Evolutionary conservation across 148 eudicot genomes (phyloP).

Genomic region (Spergularia bocconei): DNA sequence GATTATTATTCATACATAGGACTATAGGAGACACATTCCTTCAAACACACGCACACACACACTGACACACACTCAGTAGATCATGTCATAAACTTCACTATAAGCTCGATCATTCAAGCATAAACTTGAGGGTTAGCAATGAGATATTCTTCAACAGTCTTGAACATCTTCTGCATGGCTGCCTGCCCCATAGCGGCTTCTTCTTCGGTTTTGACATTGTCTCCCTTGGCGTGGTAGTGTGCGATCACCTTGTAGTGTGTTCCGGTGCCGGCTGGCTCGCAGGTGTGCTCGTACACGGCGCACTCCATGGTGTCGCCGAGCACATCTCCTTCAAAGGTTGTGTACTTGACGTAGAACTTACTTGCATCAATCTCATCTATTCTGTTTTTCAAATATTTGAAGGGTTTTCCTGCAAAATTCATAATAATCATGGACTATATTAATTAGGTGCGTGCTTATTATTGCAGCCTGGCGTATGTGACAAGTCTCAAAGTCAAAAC

Average conservation of each 20-base stretch:
- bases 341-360: conserved; percentile 26
- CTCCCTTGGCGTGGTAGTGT: conserved; percentile 24
- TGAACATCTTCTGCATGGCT: conserved; percentile 18
- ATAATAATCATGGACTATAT: too few relatives aligned
- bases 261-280: conserved; percentile 7
- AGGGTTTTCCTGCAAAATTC: conserved; percentile 18
- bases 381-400: conserved; percentile 18
- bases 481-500: too few relatives aligned
- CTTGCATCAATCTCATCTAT: conserved; percentile 16
- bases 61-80: too few relatives aligned
- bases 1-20: too few relatives aligned
- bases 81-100: too few relatives aligned
- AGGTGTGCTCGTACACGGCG: conserved; percentile 20
- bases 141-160: conserved; percentile 30
- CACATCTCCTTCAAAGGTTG: conserved; percentile 29
- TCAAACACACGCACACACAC: too few relatives aligned
- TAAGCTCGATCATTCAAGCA: conserved; percentile 12
- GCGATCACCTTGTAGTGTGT: conserved; percentile 22
- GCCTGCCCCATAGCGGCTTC: conserved; percentile 8
- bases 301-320: conserved; percentile 23
- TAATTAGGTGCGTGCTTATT: too few relatives aligned
- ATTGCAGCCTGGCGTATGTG: too few relatives aligned
- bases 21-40: too few relatives aligned
- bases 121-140: conserved; percentile 31
- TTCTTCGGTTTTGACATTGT: conserved; percentile 20